Evolutionary conservation across 1,284 basidiomycete species (phyloP).

Genomic region (Ceratobasidium sp.): DNA sequence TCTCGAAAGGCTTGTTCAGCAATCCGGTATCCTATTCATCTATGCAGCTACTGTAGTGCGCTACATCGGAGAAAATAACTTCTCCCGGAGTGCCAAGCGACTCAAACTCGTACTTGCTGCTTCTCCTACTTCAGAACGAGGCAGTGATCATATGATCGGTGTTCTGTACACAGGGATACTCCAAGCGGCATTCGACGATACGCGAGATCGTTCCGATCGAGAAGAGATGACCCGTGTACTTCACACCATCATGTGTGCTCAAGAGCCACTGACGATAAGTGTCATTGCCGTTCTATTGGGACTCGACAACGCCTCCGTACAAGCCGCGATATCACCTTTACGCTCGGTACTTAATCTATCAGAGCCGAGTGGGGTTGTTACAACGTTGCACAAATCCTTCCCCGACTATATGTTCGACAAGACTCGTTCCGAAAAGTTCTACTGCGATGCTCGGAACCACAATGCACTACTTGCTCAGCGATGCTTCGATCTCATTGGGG

Average conservation of each 20-base stretch:
- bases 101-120: too few relatives aligned
- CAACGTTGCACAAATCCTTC: slow-evolving; percentile 1
- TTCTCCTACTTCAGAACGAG: too few relatives aligned
- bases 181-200: too few relatives aligned
- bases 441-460: too few relatives aligned
- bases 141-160: too few relatives aligned
- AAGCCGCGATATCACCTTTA: background rate
- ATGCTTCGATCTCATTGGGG: too few relatives aligned
- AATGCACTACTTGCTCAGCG: too few relatives aligned
- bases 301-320: background rate
- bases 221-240: too few relatives aligned
- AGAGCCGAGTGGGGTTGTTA: background rate
- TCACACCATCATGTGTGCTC: too few relatives aligned
- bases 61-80: background rate
- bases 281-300: background rate
- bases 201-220: too few relatives aligned
- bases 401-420: background rate
- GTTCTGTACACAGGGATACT: too few relatives aligned
- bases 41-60: slow-evolving; percentile 23
- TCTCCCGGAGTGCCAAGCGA: background rate
- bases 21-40: slow-evolving; percentile 21
- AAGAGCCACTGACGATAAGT: too few relatives aligned
- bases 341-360: background rate
- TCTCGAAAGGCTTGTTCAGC: background rate
- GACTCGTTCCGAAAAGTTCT: background rate